Percentiles rank a stretch among this genome's conserved stretches.
These are phyloP conservation scores for Colletotrichum magnum DNA, from an alignment of 2,329 filamentous ascomycete species.

Conservation along the genomic window DNA sequence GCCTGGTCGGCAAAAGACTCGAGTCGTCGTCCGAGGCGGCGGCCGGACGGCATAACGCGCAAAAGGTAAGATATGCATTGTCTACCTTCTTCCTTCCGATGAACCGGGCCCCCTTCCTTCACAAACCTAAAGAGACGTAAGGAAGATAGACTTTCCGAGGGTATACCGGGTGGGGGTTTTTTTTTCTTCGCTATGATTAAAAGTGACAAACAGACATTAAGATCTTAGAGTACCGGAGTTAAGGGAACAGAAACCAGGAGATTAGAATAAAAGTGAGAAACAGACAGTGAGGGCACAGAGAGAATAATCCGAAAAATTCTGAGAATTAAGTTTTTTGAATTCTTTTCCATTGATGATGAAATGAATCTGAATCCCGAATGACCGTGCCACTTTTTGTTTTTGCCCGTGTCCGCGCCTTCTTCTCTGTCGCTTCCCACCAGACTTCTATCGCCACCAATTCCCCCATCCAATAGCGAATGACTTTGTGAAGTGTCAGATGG, in stretches of 20 bases:
- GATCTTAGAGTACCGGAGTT: too few species aligned
- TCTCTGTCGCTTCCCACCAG: background rate
- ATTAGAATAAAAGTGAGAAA: background rate
- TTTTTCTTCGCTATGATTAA: background rate
- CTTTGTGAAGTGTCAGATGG: background rate
- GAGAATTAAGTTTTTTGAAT: constrained; percentile 1
- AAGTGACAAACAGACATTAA: background rate
- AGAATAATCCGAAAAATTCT: constrained; percentile 3
- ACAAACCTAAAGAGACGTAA: background rate
- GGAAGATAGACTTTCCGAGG: background rate
- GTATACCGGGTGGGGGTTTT: background rate
- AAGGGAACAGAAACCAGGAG: background rate
- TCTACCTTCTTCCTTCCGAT: constrained; percentile 23
- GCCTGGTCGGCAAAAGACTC: too few species aligned
- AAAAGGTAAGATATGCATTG: background rate
- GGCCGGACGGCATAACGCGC: constrained; percentile 10
- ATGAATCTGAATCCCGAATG: background rate
- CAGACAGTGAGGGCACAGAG: background rate
- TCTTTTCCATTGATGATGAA: constrained; percentile 21
- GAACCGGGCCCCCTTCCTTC: constrained; percentile 18
- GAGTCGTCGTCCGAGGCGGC: constrained; percentile 19
- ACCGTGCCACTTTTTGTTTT: constrained; percentile 4
- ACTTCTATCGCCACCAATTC: background rate
- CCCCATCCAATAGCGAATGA: background rate
- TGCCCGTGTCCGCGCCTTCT: background rate